A percentile compares a stretch with the other conserved stretches of the same genome.
These are phyloP conservation scores for Plantago lanceolata DNA, from an alignment of 305 asterid genomes.

Conservation along the genomic window DNA sequence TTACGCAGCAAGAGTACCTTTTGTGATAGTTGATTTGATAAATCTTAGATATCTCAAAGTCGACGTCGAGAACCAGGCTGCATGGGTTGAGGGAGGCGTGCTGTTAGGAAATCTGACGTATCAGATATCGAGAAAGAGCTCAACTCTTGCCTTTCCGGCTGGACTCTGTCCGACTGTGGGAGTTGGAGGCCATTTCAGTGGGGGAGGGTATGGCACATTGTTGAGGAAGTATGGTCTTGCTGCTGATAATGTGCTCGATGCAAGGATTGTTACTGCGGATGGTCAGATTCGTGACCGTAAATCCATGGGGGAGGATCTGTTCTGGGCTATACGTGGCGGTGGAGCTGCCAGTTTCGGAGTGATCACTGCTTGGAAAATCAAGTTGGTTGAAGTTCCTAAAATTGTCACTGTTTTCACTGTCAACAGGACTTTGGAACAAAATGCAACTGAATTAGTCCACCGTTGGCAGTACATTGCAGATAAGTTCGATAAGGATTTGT, in stretches of 20 bases:
- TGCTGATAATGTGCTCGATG: constrained; percentile 32
- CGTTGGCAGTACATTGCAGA: constrained; percentile 33
- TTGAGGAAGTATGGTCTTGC: constrained; percentile 31
- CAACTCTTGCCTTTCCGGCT: constrained; percentile 33
- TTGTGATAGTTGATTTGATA: constrained; percentile 29
- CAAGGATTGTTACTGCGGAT: constrained; percentile 22
- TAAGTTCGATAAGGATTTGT: constrained; percentile 28
- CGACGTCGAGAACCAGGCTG: constrained; percentile 16
- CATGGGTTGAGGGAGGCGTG: constrained; percentile 40
- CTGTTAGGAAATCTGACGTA: constrained; percentile 30
- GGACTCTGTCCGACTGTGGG: constrained; percentile 45
- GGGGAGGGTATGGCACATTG: constrained; percentile 39
- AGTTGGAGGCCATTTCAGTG: constrained; percentile 37
- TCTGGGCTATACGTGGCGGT: constrained; percentile 47
- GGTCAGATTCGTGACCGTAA: constrained; percentile 29
- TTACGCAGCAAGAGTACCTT: constrained; percentile 28
- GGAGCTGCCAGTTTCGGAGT: constrained; percentile 42
- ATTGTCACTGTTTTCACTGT: constrained; percentile 36
- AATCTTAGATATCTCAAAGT: constrained; percentile 27
- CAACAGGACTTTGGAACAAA: constrained; percentile 31
- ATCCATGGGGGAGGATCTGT: constrained; percentile 38
- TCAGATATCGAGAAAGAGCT: constrained; percentile 15
- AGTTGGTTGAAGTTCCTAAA: constrained; percentile 30
- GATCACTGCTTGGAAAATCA: constrained; percentile 28
- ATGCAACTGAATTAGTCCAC: constrained; percentile 31